phyloP scores from a whole-genome alignment of 805 yeast species.

The Lachancea waltii region DNA sequence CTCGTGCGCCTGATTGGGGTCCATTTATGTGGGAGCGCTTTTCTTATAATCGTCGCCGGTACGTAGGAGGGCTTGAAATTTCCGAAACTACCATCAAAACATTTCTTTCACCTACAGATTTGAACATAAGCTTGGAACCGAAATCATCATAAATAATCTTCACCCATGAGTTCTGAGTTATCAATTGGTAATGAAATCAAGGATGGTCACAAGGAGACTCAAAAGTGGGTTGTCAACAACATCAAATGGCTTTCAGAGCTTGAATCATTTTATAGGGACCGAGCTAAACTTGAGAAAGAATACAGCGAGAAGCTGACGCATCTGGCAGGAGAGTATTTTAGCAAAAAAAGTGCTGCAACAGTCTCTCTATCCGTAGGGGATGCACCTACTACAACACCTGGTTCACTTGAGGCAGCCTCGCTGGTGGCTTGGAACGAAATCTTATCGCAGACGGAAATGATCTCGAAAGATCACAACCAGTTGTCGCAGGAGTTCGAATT shows the following conservation, averaged over 20 bases:
- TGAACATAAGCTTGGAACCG: no score
- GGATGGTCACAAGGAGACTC: slow-evolving; percentile 73
- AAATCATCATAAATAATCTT: no score
- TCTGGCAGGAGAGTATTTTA: slow-evolving; percentile 62
- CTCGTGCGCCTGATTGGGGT: slow-evolving; percentile 4
- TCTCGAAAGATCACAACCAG: slow-evolving; percentile 58
- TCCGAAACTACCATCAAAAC: background rate
- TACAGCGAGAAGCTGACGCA: slow-evolving; percentile 62
- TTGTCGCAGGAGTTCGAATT: slow-evolving; percentile 54
- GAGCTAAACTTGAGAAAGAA: slow-evolving; percentile 78
- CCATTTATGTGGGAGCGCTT: no score
- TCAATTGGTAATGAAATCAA: slow-evolving; percentile 66
- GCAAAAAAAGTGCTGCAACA: slow-evolving; percentile 64
- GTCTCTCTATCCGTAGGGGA: slow-evolving; percentile 82
- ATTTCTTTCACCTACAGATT: background rate
- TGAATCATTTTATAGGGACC: slow-evolving; percentile 75
- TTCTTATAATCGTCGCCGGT: no score
- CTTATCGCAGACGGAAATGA: slow-evolving; percentile 71
- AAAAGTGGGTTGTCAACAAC: slow-evolving; percentile 73
- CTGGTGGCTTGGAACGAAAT: slow-evolving; percentile 88
- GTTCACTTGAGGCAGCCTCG: slow-evolving; percentile 83
- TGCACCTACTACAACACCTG: slow-evolving; percentile 85
- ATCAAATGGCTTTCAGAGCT: slow-evolving; percentile 71
- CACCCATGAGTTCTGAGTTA: slow-evolving; percentile 21
- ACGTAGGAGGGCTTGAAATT: background rate